Base-by-base conservation (phyloP, 2,329 filamentous ascomycete genomes). In the Diaporthe velutina region DNA sequence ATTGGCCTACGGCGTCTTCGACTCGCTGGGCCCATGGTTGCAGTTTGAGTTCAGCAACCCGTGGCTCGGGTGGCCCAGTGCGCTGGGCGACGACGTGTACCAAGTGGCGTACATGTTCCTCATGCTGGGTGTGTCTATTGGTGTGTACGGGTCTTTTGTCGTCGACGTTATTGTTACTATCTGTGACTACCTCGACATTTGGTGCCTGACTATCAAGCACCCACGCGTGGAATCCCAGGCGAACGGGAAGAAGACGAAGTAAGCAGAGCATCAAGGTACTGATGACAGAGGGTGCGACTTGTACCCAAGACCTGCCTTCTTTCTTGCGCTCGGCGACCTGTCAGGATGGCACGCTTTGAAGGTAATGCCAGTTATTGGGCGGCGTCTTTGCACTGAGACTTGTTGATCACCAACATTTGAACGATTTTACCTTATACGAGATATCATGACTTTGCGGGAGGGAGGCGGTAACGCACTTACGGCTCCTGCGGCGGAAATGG, bases 201-300 rank as follows among this genome's bases (percentile, higher is more conserved):
- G 95, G 95, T 99, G 97, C 82, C 87, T 99, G 82, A 98, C 94
- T 1, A 99, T 99, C 86, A 99, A 99, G 90, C 93, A 98, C 79
- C 91, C 90, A 30, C 88, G 89, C 77, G 85, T 88, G 33, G 88
- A 90, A 79, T 84, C 78, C 19, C 74, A 79, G 60, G 70, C 40
- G 6, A 70, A 75, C 28, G 74, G 61, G 3, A 75, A 76, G 74
- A 76, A 76, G 66, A 35, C 66, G 5, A 52, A 72, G 54, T 76
- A 54, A 61, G 17, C 15, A 19, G n/a, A 19, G 17, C 5, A 13
- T 28, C 33, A 15, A 52, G 48, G 33, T 22, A 40, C 12, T 22
- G 33, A 30, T 68, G 33, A 2, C 5, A 40, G 15, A 38, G n/a
- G n/a, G 17, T 38, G 13, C 15, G 33, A 3, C n/a, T 68, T 33